Conservation (phyloP, 345 rosid species). For the Pugionium dolabratum region DNA sequence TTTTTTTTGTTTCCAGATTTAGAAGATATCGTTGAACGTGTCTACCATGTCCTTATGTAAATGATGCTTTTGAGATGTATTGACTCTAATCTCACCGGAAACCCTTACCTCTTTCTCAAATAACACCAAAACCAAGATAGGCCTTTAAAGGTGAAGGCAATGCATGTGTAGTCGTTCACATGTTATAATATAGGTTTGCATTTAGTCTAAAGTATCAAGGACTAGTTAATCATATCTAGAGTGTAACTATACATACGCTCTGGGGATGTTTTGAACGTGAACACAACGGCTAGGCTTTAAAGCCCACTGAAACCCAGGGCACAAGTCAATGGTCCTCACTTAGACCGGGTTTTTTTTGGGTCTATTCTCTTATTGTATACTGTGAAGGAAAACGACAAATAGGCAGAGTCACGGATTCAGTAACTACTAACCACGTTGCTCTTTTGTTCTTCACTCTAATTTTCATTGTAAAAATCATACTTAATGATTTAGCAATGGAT, state of each 20-base stretch:
- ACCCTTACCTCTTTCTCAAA: background rate
- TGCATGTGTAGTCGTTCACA: background rate
- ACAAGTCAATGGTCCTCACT: background rate
- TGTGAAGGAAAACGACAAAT: conserved; percentile 26
- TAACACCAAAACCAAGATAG: background rate
- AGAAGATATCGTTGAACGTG: conserved; percentile 8
- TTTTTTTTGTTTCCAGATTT: conserved; percentile 9
- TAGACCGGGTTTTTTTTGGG: conserved; percentile 23
- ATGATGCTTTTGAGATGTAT: conserved; percentile 23
- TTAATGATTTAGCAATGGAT: background rate
- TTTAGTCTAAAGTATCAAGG: no score
- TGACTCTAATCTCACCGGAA: conserved; percentile 9
- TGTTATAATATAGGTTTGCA: background rate
- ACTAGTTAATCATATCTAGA: no score
- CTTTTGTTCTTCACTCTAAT: background rate
- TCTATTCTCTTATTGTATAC: background rate
- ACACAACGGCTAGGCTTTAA: background rate
- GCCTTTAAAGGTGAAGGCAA: background rate
- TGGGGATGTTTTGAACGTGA: no score
- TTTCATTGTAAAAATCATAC: background rate
- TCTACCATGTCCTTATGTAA: conserved; percentile 19
- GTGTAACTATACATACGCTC: no score
- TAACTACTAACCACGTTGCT: conserved; percentile 33
- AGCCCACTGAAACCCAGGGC: background rate
- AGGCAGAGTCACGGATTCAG: conserved; percentile 34